A percentile compares a stretch with the other conserved stretches of the same genome.
These are phyloP conservation scores for Shiraia sp. DNA, from an alignment of 2,329 filamentous ascomycete genomes.

Conservation along the genomic window DNA sequence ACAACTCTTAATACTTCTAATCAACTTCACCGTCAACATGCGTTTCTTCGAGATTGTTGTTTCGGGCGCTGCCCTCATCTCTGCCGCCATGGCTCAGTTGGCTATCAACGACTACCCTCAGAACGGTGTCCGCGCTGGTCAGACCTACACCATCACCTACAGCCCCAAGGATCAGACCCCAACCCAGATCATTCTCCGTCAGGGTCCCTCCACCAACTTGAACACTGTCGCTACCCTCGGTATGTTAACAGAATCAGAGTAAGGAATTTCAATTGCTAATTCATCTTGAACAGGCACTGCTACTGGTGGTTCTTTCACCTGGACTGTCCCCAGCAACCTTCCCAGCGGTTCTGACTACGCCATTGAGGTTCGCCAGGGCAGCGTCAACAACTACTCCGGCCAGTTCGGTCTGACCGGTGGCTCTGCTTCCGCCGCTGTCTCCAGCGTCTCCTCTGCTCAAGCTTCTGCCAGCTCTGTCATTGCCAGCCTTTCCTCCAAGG, in stretches of 20 bases:
- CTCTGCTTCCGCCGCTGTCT: slow-evolving; percentile 22
- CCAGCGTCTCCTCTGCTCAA: slow-evolving; percentile 18
- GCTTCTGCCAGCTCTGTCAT: slow-evolving; percentile 30
- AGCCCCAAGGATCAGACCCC: slow-evolving; percentile 48
- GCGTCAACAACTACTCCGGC: slow-evolving; percentile 59
- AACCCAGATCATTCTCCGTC: slow-evolving; percentile 60
- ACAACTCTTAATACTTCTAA: slow-evolving; percentile 22
- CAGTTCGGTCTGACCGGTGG: slow-evolving; percentile 49
- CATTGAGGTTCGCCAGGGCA: slow-evolving; percentile 60
- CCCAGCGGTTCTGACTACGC: slow-evolving; percentile 58
- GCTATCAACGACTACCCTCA: slow-evolving; percentile 56
- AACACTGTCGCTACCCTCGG: slow-evolving; percentile 54
- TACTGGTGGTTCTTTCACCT: slow-evolving; percentile 54
- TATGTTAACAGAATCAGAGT: slow-evolving; percentile 31
- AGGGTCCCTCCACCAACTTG: slow-evolving; percentile 56
- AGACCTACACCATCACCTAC: slow-evolving; percentile 56
- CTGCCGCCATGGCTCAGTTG: slow-evolving; percentile 51
- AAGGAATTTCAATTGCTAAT: slow-evolving; percentile 1
- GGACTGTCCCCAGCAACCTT: slow-evolving; percentile 54
- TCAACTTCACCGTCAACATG: slow-evolving; percentile 48
- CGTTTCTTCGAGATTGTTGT: slow-evolving; percentile 55
- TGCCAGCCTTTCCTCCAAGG: slow-evolving; percentile 34
- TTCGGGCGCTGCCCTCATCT: slow-evolving; percentile 43
- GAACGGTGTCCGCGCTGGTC: slow-evolving; percentile 52
- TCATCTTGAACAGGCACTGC: slow-evolving; percentile 43